phyloP scores from a whole-genome alignment of 768 basidiomycete genomes.

The Pisolithus microcarpus region DNA sequence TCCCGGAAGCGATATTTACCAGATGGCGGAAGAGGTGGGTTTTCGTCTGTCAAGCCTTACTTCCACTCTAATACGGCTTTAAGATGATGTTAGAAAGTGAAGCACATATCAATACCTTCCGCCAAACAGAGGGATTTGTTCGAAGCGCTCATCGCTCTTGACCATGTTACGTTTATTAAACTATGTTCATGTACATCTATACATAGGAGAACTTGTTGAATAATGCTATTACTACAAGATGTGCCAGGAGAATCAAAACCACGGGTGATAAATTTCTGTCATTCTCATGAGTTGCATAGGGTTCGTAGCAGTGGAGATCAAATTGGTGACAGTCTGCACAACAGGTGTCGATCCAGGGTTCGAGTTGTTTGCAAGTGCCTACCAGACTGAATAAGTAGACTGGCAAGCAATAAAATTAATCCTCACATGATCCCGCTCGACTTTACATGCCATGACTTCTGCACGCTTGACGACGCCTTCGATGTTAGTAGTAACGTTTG shows the following conservation, averaged over 20 bases:
- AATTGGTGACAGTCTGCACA: conserved; percentile 73
- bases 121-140: conserved; percentile 70
- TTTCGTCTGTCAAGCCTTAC: background rate
- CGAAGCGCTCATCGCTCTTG: conserved; percentile 31
- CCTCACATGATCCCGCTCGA: conserved; percentile 74
- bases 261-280: conserved; percentile 79
- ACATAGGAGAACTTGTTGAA: background rate
- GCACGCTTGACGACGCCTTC: conserved; percentile 75
- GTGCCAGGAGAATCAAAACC: conserved; percentile 50
- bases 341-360: conserved; percentile 35
- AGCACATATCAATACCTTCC: conserved; percentile 55
- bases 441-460: conserved; percentile 78
- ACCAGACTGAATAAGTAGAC: background rate
- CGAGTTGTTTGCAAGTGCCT: conserved; percentile 16
- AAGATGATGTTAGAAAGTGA: conserved; percentile 78
- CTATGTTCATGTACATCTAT: background rate
- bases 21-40: conserved; percentile 86
- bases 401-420: background rate
- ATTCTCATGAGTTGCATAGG: conserved; percentile 79
- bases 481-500: conserved; percentile 49
- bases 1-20: conserved; percentile 76
- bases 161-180: background rate
- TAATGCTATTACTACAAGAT: conserved; percentile 1
- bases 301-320: conserved; percentile 83
- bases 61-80: background rate